phyloP scores from a whole-genome alignment of 148 eudicot species.

The Chenopodium album region DNA sequence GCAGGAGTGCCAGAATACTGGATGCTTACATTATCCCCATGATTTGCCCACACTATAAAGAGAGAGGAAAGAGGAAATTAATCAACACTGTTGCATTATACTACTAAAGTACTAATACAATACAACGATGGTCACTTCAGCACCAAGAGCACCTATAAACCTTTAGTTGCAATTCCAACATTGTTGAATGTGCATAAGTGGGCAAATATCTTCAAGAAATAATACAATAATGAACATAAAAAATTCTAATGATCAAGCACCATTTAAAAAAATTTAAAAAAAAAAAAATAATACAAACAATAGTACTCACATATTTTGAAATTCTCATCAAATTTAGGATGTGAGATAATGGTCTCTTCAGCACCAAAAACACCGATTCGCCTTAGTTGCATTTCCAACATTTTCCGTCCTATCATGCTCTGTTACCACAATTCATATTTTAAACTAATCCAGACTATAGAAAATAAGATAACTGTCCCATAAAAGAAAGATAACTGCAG shows the following conservation, averaged over 20 bases:
- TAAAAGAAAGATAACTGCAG: neutral
- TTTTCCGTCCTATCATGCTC: slow-evolving; percentile 96
- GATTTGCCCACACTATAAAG: slow-evolving; percentile 89
- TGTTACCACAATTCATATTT: slow-evolving; percentile 31
- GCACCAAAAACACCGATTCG: slow-evolving; percentile 79
- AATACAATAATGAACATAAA: neutral
- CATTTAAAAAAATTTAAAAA: neutral
- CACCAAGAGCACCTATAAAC: neutral
- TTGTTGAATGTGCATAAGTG: neutral
- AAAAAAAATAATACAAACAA: neutral
- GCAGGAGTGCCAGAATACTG: slow-evolving; percentile 99
- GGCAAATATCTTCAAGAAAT: neutral
- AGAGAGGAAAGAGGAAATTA: slow-evolving; percentile 1
- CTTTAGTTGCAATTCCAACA: neutral
- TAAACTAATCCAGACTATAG: neutral
- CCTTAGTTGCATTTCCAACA: slow-evolving; percentile 84
- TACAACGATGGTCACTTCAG: neutral
- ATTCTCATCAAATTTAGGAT: slow-evolving; percentile 79
- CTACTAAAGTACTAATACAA: neutral
- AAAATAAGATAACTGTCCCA: neutral
- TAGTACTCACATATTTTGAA: slow-evolving; percentile 75
- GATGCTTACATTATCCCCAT: slow-evolving; percentile 96
- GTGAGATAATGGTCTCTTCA: slow-evolving; percentile 71
- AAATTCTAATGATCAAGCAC: neutral
- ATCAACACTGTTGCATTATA: neutral